These are phyloP conservation scores for Fagopyrum tataricum DNA, from an alignment of 148 eudicot genomes.

Conservation along the genomic window DNA sequence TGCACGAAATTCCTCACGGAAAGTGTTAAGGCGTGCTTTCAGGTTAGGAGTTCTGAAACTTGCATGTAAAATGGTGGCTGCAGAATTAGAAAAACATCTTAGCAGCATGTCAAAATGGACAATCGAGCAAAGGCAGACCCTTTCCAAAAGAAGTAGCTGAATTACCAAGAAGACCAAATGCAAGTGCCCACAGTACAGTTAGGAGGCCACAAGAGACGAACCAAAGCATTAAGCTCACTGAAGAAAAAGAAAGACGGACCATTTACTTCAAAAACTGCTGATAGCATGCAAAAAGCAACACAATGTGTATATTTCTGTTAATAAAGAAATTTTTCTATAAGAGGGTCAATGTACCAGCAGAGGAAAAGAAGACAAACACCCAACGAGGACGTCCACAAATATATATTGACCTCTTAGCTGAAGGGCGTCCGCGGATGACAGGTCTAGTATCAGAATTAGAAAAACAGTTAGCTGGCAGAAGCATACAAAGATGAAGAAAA, in stretches of 20 bases:
- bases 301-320: background rate
- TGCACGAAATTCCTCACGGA: constrained; percentile 97
- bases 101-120: background rate
- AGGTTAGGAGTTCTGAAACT: constrained; percentile 92
- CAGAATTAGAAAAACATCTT: background rate
- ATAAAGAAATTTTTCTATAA: background rate
- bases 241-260: constrained; percentile 9
- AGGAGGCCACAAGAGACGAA: constrained; percentile 78
- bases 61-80: constrained; percentile 87
- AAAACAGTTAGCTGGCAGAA: constrained; percentile 18
- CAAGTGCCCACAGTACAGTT: constrained; percentile 69
- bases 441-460: constrained; percentile 42
- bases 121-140: background rate
- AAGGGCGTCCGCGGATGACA: constrained; percentile 98
- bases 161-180: constrained; percentile 69
- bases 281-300: background rate
- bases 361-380: constrained; percentile 64
- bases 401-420: constrained; percentile 76
- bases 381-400: constrained; percentile 95
- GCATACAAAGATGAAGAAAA: background rate
- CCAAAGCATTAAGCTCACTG: constrained; percentile 86
- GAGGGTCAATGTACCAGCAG: constrained; percentile 39
- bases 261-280: background rate
- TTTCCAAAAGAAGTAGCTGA: background rate
- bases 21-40: constrained; percentile 95